Base-by-base conservation (phyloP, 495 filamentous ascomycete species). In the Penicillium cosmopolitanum region DNA sequence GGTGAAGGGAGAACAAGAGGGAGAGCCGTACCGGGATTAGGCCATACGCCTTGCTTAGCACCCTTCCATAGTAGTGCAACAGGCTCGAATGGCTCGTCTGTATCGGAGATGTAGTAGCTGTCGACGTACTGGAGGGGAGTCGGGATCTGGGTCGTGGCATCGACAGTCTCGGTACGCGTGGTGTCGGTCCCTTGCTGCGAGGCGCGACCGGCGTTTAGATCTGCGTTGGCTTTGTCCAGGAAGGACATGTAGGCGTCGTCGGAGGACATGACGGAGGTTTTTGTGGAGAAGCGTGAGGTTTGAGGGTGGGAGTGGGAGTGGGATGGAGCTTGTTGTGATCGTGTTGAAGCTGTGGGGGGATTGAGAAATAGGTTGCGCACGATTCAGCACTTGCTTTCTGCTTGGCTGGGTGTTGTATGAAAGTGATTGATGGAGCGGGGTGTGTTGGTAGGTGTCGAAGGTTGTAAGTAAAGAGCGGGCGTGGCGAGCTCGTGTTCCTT, bases 241-340 rank as follows among this genome's bases (percentile, higher is more conserved):
- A 96, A 96, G 64, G 85, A 77, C 72, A 84, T 80, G 80, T 96
- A 96, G 63, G 86, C 86, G 51, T 89, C 85, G 79, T 96, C 92
- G 19, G 88, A 88, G 18, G 87, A 84, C 88, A 92, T 93, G 55
- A 60, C 69, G 61, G 51, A 57, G 47, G 66, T 50, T 33, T 61
- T 54, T 25, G 62, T 69, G 43, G 65, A 73, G 57, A 65, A 71
- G 16, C 56, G 50, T 38, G 57, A 57, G 46, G 50, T 28, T 7
- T 28, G 51, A 47, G 56, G 46, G 6, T 33, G 40, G 35, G 51
- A 44, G 13, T 23, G 23, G 23, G 23, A 23, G 28, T 35, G 25
- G 11, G 47, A 53, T 50, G 25, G 50, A 11, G 19, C 47, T 36
- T 28, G 18, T n/a, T 35, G 16, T 55, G 56, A 15, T 21, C 53